Evolutionary conservation across 129 eudicot species (phyloP).

Genomic region (Tagetes erecta): DNA sequence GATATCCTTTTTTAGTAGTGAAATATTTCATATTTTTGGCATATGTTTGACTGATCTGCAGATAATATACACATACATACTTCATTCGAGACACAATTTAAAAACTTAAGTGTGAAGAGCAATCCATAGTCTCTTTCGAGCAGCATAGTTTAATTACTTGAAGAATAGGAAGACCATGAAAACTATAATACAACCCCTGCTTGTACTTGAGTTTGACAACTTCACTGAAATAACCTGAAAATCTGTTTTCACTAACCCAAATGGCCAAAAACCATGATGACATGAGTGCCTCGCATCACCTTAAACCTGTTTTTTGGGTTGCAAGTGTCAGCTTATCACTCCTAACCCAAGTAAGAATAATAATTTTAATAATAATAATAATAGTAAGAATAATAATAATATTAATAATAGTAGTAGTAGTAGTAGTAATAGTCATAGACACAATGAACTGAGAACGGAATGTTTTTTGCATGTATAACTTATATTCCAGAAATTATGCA

Average conservation of each 20-base stretch:
- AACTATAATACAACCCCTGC: background rate
- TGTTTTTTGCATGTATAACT: background rate
- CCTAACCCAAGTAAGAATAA: background rate
- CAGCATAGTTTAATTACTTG: background rate
- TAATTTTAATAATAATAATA: background rate
- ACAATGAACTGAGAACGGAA: background rate
- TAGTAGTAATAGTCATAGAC: background rate
- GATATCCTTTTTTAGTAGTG: background rate
- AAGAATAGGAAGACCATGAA: conserved; percentile 5
- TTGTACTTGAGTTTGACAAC: background rate
- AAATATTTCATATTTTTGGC: background rate
- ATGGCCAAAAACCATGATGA: background rate
- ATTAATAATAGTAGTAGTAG: too few species aligned
- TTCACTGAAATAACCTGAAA: background rate
- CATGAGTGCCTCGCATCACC: background rate
- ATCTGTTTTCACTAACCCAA: background rate
- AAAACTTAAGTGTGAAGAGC: background rate
- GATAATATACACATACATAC: background rate
- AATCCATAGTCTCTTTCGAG: background rate
- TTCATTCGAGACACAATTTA: background rate
- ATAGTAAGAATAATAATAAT: background rate
- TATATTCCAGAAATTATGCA: background rate
- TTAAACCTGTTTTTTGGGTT: background rate
- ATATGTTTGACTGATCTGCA: background rate
- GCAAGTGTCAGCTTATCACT: background rate